These are phyloP conservation scores for Lippia alba DNA, from an alignment of 305 asterid species.

Conservation along the genomic window DNA sequence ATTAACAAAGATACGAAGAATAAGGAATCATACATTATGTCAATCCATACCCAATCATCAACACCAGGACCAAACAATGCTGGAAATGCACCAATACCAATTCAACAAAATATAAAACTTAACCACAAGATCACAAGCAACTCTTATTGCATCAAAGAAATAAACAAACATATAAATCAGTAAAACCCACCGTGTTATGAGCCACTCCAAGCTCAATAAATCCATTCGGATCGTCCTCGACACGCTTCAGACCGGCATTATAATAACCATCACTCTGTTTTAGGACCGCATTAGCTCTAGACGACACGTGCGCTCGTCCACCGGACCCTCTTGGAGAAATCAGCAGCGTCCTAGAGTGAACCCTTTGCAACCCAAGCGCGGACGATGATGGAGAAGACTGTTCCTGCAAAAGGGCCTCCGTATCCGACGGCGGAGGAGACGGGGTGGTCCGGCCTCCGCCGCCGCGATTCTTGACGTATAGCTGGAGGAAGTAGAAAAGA, in stretches of 20 bases:
- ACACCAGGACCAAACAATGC: neutral
- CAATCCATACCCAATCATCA: neutral
- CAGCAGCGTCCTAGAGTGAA: slow-evolving; percentile 51
- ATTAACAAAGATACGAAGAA: slow-evolving; percentile 20
- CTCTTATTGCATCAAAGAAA: neutral
- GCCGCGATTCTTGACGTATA: slow-evolving; percentile 58
- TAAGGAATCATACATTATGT: neutral
- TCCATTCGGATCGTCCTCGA: slow-evolving; percentile 63
- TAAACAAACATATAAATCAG: neutral
- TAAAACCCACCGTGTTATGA: slow-evolving; percentile 56
- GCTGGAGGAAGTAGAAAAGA: slow-evolving; percentile 73
- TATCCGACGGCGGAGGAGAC: slow-evolving; percentile 37
- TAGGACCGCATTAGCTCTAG: slow-evolving; percentile 51
- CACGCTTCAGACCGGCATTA: slow-evolving; percentile 51
- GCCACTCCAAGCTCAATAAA: slow-evolving; percentile 65
- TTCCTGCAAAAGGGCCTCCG: slow-evolving; percentile 45
- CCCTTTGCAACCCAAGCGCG: slow-evolving; percentile 51
- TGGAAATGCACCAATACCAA: neutral
- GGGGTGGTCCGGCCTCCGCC: slow-evolving; percentile 31
- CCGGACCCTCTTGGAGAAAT: slow-evolving; percentile 50
- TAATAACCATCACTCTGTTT: slow-evolving; percentile 51
- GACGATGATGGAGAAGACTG: slow-evolving; percentile 25
- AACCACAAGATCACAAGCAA: neutral
- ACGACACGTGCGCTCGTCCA: slow-evolving; percentile 51
- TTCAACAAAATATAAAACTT: neutral